Conservation (phyloP, 306 rosid species). For the Hippophae tibetana region DNA sequence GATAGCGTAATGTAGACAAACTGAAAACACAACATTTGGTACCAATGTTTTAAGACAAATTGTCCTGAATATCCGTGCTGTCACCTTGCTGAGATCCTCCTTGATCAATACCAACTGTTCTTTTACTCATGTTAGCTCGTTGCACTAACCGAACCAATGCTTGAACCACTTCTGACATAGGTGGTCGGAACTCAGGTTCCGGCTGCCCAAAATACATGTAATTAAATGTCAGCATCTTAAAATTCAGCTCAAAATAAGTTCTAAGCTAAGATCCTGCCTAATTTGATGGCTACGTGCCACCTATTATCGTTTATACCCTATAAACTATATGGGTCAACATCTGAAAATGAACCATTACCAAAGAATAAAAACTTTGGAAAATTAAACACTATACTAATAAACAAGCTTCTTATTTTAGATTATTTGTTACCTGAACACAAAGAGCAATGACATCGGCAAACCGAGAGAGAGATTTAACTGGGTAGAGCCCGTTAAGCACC, state of each 20-base stretch:
- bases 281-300: background rate
- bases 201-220: constrained; percentile 41
- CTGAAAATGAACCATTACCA: too few relatives aligned
- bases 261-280: background rate
- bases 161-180: constrained; percentile 97
- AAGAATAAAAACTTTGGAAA: background rate
- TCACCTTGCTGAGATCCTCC: constrained; percentile 51
- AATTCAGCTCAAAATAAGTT: background rate
- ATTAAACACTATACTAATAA: background rate
- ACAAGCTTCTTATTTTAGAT: background rate
- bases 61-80: constrained; percentile 32
- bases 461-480: constrained; percentile 92
- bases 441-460: constrained; percentile 96
- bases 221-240: constrained; percentile 9
- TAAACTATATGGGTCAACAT: too few relatives aligned
- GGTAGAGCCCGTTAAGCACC: constrained; percentile 73
- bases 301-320: background rate
- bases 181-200: constrained; percentile 98
- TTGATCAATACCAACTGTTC: constrained; percentile 75
- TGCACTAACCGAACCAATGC: constrained; percentile 84
- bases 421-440: constrained; percentile 78
- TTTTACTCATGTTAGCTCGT: constrained; percentile 94
- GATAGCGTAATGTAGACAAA: constrained; percentile 16
- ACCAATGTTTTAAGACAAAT: constrained; percentile 26
- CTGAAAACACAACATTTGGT: constrained; percentile 12